Conservation (phyloP, 2,329 filamentous ascomycete species). For the Teratosphaeria nubilosa region DNA sequence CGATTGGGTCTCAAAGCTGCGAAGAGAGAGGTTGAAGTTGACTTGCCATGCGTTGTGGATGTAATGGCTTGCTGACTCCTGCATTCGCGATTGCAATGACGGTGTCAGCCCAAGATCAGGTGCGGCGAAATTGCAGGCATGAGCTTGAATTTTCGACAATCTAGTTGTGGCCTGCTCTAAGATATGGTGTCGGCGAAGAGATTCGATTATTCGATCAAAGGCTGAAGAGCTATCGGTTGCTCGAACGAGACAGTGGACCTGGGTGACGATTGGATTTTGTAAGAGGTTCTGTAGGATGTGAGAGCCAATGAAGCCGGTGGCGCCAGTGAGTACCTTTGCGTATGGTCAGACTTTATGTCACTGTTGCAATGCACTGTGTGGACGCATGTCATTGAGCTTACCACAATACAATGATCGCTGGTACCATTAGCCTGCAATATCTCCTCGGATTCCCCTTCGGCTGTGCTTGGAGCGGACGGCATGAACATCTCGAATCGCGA, state of each 20-base stretch:
- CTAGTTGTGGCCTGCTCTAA: background rate
- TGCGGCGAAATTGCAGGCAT: background rate
- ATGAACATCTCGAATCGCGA: background rate
- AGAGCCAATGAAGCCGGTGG: background rate
- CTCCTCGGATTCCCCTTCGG: background rate
- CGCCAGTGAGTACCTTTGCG: background rate
- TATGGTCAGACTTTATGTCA: background rate
- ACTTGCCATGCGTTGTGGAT: conserved; percentile 1
- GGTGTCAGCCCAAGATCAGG: background rate
- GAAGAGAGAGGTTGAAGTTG: background rate
- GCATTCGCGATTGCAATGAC: background rate
- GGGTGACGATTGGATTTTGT: background rate
- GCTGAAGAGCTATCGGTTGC: background rate
- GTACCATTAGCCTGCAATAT: background rate
- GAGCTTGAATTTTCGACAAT: background rate
- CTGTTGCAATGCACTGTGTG: background rate
- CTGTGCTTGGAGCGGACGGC: background rate
- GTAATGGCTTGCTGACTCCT: background rate
- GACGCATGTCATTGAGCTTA: background rate
- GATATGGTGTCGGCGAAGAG: background rate
- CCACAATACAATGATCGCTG: background rate
- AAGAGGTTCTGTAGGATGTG: background rate
- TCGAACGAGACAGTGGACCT: background rate
- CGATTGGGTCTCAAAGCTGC: background rate
- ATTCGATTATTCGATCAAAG: background rate